phyloP scores from a whole-genome alignment of 352 stramenopile species.

The Phytophthora pseudosyringae region DNA sequence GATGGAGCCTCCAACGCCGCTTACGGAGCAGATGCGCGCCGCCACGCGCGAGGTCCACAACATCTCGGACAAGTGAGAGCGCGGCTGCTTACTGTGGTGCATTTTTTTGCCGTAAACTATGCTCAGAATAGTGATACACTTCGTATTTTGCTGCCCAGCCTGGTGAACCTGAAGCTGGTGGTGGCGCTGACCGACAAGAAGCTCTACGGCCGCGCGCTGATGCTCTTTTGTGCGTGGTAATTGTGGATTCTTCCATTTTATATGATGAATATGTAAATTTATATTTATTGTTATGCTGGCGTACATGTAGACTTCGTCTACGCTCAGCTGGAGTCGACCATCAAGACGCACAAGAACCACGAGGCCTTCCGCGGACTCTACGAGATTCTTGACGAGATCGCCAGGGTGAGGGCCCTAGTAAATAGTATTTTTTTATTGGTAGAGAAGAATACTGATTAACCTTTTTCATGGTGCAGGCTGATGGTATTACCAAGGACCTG shows the following conservation, averaged over 20 bases:
- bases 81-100: background rate
- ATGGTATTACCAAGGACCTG: constrained; percentile 67
- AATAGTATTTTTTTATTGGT: background rate
- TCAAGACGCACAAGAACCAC: constrained; percentile 55
- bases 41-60: constrained; percentile 57
- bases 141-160: constrained; percentile 28
- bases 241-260: background rate
- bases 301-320: constrained; percentile 63
- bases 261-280: background rate
- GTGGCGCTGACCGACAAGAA: constrained; percentile 68
- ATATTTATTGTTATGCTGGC: constrained; percentile 3
- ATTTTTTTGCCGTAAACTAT: background rate
- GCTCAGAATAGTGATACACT: background rate
- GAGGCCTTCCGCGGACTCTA: constrained; percentile 49
- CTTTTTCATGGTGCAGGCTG: constrained; percentile 39
- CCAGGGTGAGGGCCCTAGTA: constrained; percentile 36
- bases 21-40: constrained; percentile 61
- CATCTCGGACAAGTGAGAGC: constrained; percentile 60
- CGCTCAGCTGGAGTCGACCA: constrained; percentile 60
- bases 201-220: constrained; percentile 67
- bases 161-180: constrained; percentile 76
- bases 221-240: constrained; percentile 70
- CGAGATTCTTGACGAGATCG: constrained; percentile 47
- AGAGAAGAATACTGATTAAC: constrained; percentile 3
- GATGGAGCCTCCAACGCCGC: constrained; percentile 10